phyloP scores from a whole-genome alignment of 73 alveolate species.

The Breviolum minutum region DNA sequence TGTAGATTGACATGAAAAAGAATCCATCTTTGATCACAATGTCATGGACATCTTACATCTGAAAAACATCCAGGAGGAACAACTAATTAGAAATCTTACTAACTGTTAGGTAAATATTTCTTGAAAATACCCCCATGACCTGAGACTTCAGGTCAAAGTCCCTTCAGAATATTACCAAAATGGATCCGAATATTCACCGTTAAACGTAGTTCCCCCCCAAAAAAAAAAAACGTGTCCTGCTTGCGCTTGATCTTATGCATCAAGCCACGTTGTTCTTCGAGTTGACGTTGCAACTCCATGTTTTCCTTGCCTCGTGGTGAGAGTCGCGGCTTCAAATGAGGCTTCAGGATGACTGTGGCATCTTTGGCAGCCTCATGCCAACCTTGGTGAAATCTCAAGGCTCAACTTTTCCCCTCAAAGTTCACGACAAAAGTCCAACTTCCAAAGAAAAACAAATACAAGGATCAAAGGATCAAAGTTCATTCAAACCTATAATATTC shows the following conservation, averaged over 20 bases:
- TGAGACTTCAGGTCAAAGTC: too few species aligned
- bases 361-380: slow-evolving; percentile 82
- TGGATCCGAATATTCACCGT: too few species aligned
- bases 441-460: neutral
- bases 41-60: too few species aligned
- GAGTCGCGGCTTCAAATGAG: slow-evolving; percentile 86
- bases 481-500: neutral
- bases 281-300: slow-evolving; percentile 87
- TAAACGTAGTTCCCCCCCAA: too few species aligned
- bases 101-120: too few species aligned
- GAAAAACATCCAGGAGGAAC: too few species aligned
- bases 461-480: neutral
- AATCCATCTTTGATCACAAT: too few species aligned
- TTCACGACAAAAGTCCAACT: neutral
- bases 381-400: neutral
- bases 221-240: too few species aligned
- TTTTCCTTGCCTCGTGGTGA: slow-evolving; percentile 68
- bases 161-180: too few species aligned
- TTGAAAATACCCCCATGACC: too few species aligned
- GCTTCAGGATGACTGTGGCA: slow-evolving; percentile 76
- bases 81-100: too few species aligned
- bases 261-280: slow-evolving; percentile 76
- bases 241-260: slow-evolving; percentile 89
- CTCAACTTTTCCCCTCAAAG: neutral
- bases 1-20: too few species aligned